Evolutionary conservation across 768 basidiomycete genomes (phyloP).

Genomic region (Tulasnella sp.): DNA sequence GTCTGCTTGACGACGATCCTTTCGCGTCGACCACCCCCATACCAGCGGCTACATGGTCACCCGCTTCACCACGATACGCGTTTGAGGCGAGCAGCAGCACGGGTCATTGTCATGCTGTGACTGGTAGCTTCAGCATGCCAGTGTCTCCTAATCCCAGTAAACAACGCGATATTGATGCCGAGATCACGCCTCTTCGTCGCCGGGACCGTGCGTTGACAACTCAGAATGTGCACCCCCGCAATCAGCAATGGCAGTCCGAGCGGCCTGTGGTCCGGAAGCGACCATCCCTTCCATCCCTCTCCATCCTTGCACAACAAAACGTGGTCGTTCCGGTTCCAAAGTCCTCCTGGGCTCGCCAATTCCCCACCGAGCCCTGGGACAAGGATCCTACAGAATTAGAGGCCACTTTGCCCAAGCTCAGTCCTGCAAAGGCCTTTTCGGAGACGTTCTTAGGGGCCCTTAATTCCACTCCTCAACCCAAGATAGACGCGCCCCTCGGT

Average conservation of each 20-base stretch:
- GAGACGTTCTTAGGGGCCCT: too few species aligned
- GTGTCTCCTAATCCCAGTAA: too few species aligned
- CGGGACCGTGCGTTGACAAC: constrained; percentile 3
- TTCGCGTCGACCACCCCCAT: neutral
- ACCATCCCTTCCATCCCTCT: constrained; percentile 8
- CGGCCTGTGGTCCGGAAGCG: neutral
- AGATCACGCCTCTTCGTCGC: constrained; percentile 7
- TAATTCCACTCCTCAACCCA: too few species aligned
- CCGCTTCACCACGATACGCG: too few species aligned
- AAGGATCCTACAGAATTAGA: constrained; percentile 1
- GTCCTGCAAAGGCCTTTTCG: too few species aligned
- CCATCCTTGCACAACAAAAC: constrained; percentile 12
- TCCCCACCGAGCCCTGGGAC: constrained; percentile 15
- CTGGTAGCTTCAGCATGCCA: too few species aligned
- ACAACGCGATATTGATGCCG: neutral
- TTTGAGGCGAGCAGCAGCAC: too few species aligned
- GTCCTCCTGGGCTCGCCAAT: constrained; percentile 11
- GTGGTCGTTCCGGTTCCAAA: constrained; percentile 11
- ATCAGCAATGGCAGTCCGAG: constrained; percentile 10
- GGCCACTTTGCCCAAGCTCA: too few species aligned
- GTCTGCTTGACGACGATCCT: constrained; percentile 8
- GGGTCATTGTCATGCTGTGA: too few species aligned
- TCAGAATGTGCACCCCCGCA: constrained; percentile 4
- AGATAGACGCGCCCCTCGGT: too few species aligned
- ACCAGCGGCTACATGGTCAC: too few species aligned